Evolutionary conservation across 176 grass and related monocot genomes (phyloP), one percentile per base, ranked within the genome.

Genomic region (Chloris gayana): DNA sequence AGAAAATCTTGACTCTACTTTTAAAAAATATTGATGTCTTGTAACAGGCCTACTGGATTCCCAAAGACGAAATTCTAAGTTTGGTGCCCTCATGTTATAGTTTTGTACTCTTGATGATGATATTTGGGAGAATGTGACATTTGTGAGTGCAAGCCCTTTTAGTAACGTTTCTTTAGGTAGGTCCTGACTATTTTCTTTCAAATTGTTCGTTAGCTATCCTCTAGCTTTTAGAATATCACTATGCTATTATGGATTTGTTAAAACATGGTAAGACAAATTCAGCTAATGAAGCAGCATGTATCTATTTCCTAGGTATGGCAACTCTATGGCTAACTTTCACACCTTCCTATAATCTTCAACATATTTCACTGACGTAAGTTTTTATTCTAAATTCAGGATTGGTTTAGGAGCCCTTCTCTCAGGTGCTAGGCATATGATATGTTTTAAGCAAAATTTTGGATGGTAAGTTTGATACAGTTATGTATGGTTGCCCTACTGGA

Each of bases 241-340:
- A 21, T 71, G 13, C 19, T 84, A 29, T 25, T 67, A 2, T 70
- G 67, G 30, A 19, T 79, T 50, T 87, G 34, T 69, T 82, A 98
- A 92, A 83, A 65, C 83, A 82, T 79, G 90, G 88, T 44, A 95
- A 84, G 76, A 81, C 82, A 46, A 88, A 90, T 58, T 91, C 80
- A 61, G 92, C 86, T 62, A 98, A 93, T 86, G 92, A 98, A 93
- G 96, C 96, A 98, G 95, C 78, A 98, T 98, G 96, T 98, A 98
- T 85, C 72, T 98, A 45, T 98, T 98, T 95, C 96, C 96, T 80
- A 90, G 96, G 96, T 98, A 98, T 51, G 86, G 47, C 14, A 54
- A 88, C n/a, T 42, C 12, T 82, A 21, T 58, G 54, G 8, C 10
- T 29, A 5, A 61, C 25, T 34, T 87, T 11, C 58, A 57, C 64